A percentile compares a stretch with the other conserved stretches of the same genome.
These are phyloP conservation scores for Colletotrichum magnum DNA, from an alignment of 2,329 filamentous ascomycete genomes.

Conservation along the genomic window DNA sequence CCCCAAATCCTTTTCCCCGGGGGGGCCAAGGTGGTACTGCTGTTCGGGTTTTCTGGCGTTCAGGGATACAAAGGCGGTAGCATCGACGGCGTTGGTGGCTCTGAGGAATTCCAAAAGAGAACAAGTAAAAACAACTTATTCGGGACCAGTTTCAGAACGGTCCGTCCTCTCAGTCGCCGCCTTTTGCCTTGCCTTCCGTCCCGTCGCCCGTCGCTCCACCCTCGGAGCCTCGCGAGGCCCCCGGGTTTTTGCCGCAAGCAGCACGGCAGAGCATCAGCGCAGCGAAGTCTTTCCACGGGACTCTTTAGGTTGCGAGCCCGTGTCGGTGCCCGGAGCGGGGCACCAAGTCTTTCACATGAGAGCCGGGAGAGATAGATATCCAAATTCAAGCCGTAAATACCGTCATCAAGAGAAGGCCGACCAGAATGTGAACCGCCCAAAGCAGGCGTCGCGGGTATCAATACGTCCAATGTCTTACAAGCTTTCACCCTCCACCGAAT, in stretches of 20 bases:
- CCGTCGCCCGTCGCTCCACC: background rate
- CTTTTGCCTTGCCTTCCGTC: constrained; percentile 24
- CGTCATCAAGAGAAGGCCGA: background rate
- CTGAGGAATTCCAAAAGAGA: constrained; percentile 39
- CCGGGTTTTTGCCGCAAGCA: background rate
- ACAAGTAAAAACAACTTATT: constrained; percentile 28
- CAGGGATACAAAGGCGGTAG: constrained; percentile 40
- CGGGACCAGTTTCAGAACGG: constrained; percentile 31
- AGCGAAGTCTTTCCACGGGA: background rate
- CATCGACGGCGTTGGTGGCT: constrained; percentile 41
- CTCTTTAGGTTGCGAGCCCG: background rate
- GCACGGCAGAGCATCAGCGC: background rate
- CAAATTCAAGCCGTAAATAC: constrained; percentile 22
- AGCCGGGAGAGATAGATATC: constrained; percentile 12
- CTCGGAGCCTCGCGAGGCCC: background rate
- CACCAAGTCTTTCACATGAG: background rate
- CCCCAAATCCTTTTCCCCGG: constrained; percentile 1
- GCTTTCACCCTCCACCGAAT: constrained; percentile 1
- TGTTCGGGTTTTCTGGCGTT: constrained; percentile 31
- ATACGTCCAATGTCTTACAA: constrained; percentile 21
- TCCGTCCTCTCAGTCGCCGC: constrained; percentile 37
- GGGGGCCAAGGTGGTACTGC: constrained; percentile 2
- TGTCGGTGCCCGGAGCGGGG: background rate
- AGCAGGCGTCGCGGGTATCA: constrained; percentile 41
- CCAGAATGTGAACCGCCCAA: constrained; percentile 22